Conservation (phyloP, 2,329 filamentous ascomycete species). For the Pseudophaeomoniella oleicola region DNA sequence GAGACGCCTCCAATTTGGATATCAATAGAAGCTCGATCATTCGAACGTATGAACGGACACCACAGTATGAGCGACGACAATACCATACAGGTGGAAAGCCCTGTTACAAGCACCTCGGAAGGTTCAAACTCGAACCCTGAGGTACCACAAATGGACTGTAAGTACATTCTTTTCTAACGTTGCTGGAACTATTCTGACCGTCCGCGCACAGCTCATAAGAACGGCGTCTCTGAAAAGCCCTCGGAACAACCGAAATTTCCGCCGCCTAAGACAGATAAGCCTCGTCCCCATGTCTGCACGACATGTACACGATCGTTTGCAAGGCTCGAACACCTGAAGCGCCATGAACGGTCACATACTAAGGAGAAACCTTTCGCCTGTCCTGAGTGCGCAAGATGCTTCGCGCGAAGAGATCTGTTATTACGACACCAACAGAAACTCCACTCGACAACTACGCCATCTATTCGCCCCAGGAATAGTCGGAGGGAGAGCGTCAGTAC, state of each 20-base stretch:
- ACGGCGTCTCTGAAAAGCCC: neutral
- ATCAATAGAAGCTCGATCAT: too few species aligned
- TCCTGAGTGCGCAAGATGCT: slow-evolving; percentile 84
- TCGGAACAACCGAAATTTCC: slow-evolving; percentile 25
- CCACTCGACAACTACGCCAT: slow-evolving; percentile 81
- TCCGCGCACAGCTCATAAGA: neutral
- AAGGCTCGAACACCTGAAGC: slow-evolving; percentile 87
- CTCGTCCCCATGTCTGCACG: slow-evolving; percentile 80
- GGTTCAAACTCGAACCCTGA: neutral
- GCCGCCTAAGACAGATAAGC: slow-evolving; percentile 92
- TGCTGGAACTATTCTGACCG: neutral
- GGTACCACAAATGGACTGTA: neutral
- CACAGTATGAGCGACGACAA: neutral
- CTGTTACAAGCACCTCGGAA: neutral
- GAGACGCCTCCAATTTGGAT: too few species aligned
- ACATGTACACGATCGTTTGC: slow-evolving; percentile 91
- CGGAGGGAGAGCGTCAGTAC: slow-evolving; percentile 75
- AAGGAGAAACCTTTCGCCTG: slow-evolving; percentile 99
- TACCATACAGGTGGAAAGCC: neutral
- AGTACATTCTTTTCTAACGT: neutral
- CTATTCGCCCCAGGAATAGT: slow-evolving; percentile 65
- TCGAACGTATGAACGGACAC: neutral
- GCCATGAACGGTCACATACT: slow-evolving; percentile 93
- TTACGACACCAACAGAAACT: slow-evolving; percentile 96
- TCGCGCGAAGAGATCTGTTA: slow-evolving; percentile 81